Percentiles rank a stretch among this genome's conserved stretches.
Evolutionary conservation across 805 yeast genomes (phyloP).

Genomic region (Citeromyces matritensis): DNA sequence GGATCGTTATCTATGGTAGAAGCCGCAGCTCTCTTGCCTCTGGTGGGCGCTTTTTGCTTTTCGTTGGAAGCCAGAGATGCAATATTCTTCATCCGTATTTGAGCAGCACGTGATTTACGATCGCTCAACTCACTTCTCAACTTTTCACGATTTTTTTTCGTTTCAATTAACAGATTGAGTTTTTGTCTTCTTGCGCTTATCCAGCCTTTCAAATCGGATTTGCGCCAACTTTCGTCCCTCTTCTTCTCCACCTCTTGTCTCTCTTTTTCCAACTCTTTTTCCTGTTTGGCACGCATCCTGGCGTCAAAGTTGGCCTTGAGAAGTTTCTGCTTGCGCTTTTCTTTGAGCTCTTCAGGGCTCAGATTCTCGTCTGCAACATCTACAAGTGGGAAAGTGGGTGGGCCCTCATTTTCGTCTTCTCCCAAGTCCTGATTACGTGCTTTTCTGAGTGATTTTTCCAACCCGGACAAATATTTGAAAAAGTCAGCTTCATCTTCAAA

Average conservation of each 20-base stretch:
- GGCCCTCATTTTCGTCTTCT: constrained; percentile 29
- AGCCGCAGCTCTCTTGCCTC: constrained; percentile 34
- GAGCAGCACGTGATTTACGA: constrained; percentile 84
- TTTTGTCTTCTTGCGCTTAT: constrained; percentile 49
- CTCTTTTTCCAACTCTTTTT: constrained; percentile 51
- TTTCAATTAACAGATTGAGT: constrained; percentile 42
- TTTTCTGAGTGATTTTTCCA: constrained; percentile 56
- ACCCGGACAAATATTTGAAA: constrained; percentile 41
- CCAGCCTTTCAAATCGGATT: constrained; percentile 67
- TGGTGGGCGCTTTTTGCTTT: constrained; percentile 19
- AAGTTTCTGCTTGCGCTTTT: constrained; percentile 72
- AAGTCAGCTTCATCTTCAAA: constrained; percentile 66
- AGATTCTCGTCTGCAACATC: constrained; percentile 79
- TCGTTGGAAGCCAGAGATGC: constrained; percentile 70
- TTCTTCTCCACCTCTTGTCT: constrained; percentile 42
- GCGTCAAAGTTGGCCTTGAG: constrained; percentile 85
- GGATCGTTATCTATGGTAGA: constrained; percentile 81
- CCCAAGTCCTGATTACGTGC: constrained; percentile 55
- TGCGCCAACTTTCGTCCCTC: constrained; percentile 70
- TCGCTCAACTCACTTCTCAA: constrained; percentile 68
- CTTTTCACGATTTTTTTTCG: constrained; percentile 52
- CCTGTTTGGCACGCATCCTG: constrained; percentile 65
- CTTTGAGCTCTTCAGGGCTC: constrained; percentile 66
- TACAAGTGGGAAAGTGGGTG: constrained; percentile 56
- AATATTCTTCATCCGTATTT: constrained; percentile 79